Conservation (phyloP, 495 filamentous ascomycete species). For the Zalerion maritima region DNA sequence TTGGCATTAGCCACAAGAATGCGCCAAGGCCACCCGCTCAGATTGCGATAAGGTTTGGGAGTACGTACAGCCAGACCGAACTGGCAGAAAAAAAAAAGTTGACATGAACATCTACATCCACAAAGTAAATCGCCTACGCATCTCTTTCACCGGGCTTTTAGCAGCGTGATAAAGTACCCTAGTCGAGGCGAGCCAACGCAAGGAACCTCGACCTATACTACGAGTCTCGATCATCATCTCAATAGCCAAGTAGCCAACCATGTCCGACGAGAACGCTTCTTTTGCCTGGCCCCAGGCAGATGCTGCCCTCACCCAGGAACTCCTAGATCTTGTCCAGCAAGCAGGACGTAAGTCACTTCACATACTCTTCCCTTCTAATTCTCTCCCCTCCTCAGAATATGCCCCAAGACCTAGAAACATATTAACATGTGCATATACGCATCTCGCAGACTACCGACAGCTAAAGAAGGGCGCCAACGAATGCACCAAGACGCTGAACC, state of each 20-base stretch:
- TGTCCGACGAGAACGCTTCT: not conserved
- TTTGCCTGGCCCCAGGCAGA: slow-evolving; percentile 94
- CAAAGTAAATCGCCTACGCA: too few relatives aligned
- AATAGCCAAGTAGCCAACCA: too few relatives aligned
- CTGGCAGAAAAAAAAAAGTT: too few relatives aligned
- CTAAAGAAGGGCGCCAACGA: slow-evolving; percentile 71
- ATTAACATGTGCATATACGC: slow-evolving; percentile 4
- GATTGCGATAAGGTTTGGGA: too few relatives aligned
- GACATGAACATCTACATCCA: too few relatives aligned
- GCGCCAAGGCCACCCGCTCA: not conserved
- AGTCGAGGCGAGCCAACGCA: slow-evolving; percentile 49
- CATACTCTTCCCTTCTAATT: too few relatives aligned
- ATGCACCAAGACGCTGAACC: slow-evolving; percentile 78
- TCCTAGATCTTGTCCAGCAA: slow-evolving; percentile 81
- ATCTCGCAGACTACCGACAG: slow-evolving; percentile 50
- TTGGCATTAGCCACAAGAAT: slow-evolving; percentile 1
- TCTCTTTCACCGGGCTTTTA: not conserved
- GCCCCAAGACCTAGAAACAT: not conserved
- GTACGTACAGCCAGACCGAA: too few relatives aligned
- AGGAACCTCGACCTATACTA: slow-evolving; percentile 36
- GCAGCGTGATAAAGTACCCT: not conserved
- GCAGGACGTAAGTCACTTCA: slow-evolving; percentile 32
- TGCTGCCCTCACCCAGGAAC: slow-evolving; percentile 56
- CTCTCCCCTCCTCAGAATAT: too few relatives aligned
- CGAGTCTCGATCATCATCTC: not conserved